These are phyloP conservation scores for Colletotrichum nymphaeae DNA, from an alignment of 2,329 filamentous ascomycete genomes.

Conservation along the genomic window DNA sequence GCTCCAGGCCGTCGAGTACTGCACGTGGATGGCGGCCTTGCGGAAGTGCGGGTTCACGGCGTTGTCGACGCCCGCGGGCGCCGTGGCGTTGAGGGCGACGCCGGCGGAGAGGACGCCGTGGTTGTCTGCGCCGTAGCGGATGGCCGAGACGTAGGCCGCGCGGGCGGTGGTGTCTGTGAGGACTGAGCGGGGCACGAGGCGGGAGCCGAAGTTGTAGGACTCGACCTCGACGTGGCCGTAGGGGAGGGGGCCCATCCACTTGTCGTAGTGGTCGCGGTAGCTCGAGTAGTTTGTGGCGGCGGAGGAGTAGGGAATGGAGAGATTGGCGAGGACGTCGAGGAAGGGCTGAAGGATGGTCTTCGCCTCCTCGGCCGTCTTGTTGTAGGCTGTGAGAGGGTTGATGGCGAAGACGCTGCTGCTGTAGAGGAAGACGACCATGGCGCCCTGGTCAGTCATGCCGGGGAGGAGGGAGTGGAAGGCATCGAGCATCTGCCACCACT, in stretches of 20 bases:
- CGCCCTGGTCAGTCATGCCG: constrained; percentile 60
- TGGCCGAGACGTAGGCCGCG: constrained; percentile 28
- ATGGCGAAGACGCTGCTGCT: constrained; percentile 59
- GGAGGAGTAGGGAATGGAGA: constrained; percentile 45
- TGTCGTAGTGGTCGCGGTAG: constrained; percentile 58
- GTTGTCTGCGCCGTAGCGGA: constrained; percentile 33
- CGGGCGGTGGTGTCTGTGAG: constrained; percentile 46
- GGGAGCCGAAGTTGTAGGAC: constrained; percentile 50
- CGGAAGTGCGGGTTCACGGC: constrained; percentile 35
- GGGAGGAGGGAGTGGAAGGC: constrained; percentile 56
- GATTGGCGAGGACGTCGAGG: constrained; percentile 49
- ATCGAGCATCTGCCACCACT: constrained; percentile 61
- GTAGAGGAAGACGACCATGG: constrained; percentile 61
- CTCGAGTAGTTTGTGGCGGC: constrained; percentile 37
- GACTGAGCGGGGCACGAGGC: constrained; percentile 53
- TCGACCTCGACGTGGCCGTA: constrained; percentile 63
- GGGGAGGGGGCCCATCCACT: constrained; percentile 54
- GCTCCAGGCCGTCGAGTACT: constrained; percentile 35
- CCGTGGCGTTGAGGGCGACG: constrained; percentile 38
- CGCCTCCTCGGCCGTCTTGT: constrained; percentile 55
- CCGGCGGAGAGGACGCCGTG: constrained; percentile 34
- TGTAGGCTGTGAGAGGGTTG: constrained; percentile 58
- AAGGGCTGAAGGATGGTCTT: constrained; percentile 59
- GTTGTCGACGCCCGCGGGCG: constrained; percentile 30
- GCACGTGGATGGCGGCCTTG: constrained; percentile 33